Base-by-base conservation (phyloP, 495 filamentous ascomycete species). In the Talaromyces nanjingensis region DNA sequence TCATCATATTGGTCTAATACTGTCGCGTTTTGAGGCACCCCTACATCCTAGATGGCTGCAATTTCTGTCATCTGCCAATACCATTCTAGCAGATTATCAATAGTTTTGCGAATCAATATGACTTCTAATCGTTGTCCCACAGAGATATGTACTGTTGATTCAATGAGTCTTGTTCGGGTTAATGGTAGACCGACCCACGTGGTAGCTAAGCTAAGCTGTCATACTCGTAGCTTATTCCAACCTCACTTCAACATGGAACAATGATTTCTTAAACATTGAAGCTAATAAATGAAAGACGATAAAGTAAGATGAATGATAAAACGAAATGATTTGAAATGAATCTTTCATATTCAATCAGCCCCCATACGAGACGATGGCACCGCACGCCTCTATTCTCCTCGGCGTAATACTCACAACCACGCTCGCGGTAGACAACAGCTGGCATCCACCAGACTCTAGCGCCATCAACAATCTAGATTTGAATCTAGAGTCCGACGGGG, bases 361-460 rank as follows among this genome's bases (percentile, higher is more conserved):
- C 7, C 9, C 22, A 27, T 5, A 56, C 27, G 53, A 56, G 53
- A 56, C 22, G 53, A 56, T 56, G 53, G 12, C 27, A 14, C 22
- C 22, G 8, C 53, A 56, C 16, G 53, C 29, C 53, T 56, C 53
- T 16, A 25, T 56, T 27, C n/a, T 29, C 53, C 53, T 49, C 18
- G 18, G 45, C 45, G 18, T 33, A 12, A 37, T 59, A 31, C 27
- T 56, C 29, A 53, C 12, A 11, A 59, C 60, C 11, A 57, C 54
- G 20, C 25, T 55, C 12, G 31, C 65, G 16, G 69, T 77, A 4
- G 82, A 86, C 65, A 68, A 87, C 11, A 65, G 60, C 27, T 90
- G 87, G 87, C 69, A 87, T 72, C 69, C 84, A 12, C 87, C 87
- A 2, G 80, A 78, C 31, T 68, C 78, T 7, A 84, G 81, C 14